Evolutionary conservation across 164 flowering plant genomes (phyloP), one percentile per base, ranked within the genome.

Genomic region (Brasenia schreberi): DNA sequence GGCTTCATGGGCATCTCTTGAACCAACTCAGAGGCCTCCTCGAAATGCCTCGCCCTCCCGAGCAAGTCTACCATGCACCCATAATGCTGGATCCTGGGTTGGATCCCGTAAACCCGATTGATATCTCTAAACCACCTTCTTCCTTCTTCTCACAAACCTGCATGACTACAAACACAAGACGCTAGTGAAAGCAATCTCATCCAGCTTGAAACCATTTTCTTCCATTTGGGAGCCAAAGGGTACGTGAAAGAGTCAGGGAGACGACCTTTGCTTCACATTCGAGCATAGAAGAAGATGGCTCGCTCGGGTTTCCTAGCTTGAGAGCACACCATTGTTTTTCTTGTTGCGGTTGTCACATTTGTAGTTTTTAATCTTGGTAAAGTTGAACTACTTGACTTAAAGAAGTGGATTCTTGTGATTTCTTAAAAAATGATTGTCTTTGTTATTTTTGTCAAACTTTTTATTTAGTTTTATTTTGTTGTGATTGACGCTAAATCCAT

Each of bases 11-110:
- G 66, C 72, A 73, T 73, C n/a, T 60, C 42, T n/a, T 7, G 42
- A 58, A 66, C 49, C 18, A 73, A 66, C 59, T 59, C 23, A 63
- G 66, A 69, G 1, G 69, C 76, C 67, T 73, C 76, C 19, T 66
- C 19, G 6, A 69, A 27, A 56, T 1, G 44, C 64, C 72, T 72
- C 1, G 72, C 72, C 42, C 69, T 69, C 45, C 69, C 76, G 44
- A 69, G 49, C 0, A 66, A 66, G 63, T 73, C 72, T 44, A 73
- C 72, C 76, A 73, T 65, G 19, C 76, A 73, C 33, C 76, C 76
- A 62, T 69, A 73, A 19, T 73, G 76, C 43, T 73, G 76, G 62
- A 73, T 63, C 64, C 61, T 69, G 7, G 72, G 72, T 7, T 4
- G 5, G 59, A 73, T 23, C 23, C 69, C 43, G 59, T 69, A 73